Evolutionary conservation across 2,329 filamentous ascomycete species (phyloP).

Genomic region (Clarireedia homoeocarpa): DNA sequence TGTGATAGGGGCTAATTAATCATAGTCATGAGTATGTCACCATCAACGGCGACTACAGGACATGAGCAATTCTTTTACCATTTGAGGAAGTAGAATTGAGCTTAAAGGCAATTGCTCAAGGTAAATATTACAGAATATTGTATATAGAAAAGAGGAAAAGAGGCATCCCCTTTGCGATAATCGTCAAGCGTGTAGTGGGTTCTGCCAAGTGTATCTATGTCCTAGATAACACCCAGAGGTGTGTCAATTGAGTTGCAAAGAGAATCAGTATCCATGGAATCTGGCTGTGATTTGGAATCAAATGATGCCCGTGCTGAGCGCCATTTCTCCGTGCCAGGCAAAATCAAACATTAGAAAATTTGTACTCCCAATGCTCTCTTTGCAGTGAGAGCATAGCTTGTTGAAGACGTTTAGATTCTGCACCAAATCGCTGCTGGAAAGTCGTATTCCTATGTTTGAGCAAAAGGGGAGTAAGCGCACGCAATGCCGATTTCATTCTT

Average conservation of each 20-base stretch:
- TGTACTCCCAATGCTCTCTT: no score
- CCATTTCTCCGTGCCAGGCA: no score
- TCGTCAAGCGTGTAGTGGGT: no score
- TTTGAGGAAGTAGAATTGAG: background rate
- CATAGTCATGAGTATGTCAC: slow-evolving; percentile 55
- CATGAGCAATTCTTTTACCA: slow-evolving; percentile 31
- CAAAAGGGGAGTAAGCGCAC: background rate
- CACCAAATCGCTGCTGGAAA: no score
- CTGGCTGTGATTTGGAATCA: background rate
- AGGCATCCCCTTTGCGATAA: no score
- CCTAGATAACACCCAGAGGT: background rate
- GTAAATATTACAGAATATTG: background rate
- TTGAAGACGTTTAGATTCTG: no score
- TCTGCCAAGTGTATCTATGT: no score
- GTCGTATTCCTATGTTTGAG: no score
- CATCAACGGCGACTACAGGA: slow-evolving; percentile 63
- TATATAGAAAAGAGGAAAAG: background rate
- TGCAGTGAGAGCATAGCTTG: no score
- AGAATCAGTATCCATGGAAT: no score
- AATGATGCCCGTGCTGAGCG: background rate
- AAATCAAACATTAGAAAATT: no score
- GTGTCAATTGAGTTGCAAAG: background rate
- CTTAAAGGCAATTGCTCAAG: background rate
- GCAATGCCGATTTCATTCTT: slow-evolving; percentile 5
- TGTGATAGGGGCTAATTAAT: slow-evolving; percentile 11